Conservation (phyloP, 1,284 basidiomycete genomes). For the Veloporphyrellus conicus region DNA sequence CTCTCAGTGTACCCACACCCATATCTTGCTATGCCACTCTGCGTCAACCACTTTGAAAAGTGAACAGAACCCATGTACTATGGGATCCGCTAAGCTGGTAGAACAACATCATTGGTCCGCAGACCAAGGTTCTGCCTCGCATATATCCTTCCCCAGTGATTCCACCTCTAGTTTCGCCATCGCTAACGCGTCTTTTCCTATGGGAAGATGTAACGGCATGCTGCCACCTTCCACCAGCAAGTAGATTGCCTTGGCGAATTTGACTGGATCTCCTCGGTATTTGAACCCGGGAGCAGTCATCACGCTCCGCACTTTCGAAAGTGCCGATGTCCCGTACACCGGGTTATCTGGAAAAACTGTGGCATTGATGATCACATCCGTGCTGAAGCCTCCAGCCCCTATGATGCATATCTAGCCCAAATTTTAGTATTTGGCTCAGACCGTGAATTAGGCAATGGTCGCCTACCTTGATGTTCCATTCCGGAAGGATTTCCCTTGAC, state of each 20-base stretch:
- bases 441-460: background rate
- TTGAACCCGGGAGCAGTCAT: background rate
- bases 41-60: too few species aligned
- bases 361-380: background rate
- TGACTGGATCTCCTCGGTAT: background rate
- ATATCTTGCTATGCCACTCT: too few species aligned
- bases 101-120: slow-evolving; percentile 1
- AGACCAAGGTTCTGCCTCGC: slow-evolving; percentile 8
- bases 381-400: slow-evolving; percentile 5
- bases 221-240: slow-evolving; percentile 1
- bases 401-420: slow-evolving; percentile 19
- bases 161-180: background rate
- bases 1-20: too few species aligned
- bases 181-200: slow-evolving; percentile 11
- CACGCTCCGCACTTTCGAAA: background rate
- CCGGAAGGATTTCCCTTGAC: slow-evolving; percentile 16
- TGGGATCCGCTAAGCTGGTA: background rate
- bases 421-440: background rate
- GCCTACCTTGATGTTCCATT: slow-evolving; percentile 26
- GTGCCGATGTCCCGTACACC: background rate
- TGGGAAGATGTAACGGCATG: slow-evolving; percentile 3
- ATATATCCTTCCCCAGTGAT: background rate
- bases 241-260: slow-evolving; percentile 2
- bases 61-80: too few species aligned
- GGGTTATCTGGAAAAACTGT: background rate